Conservation (phyloP, 306 rosid genomes). For the Fagus sylvatica region DNA sequence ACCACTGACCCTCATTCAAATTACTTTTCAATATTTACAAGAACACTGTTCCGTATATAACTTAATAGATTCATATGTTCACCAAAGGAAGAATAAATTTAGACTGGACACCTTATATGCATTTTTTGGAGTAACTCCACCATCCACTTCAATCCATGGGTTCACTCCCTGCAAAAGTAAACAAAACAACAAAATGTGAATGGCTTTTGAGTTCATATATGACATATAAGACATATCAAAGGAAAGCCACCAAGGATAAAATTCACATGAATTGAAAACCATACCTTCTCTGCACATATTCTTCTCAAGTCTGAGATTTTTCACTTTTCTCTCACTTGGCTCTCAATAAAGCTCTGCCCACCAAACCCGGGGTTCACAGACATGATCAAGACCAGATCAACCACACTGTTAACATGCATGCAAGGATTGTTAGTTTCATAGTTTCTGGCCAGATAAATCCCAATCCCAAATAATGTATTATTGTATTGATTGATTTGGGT, state of each 20-base stretch:
- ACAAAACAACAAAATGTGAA: constrained; percentile 4
- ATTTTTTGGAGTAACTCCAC: constrained; percentile 87
- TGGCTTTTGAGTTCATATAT: constrained; percentile 14
- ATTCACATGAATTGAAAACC: constrained; percentile 10
- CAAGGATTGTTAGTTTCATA: constrained; percentile 26
- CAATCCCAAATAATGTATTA: constrained; percentile 8
- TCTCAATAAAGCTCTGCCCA: constrained; percentile 99
- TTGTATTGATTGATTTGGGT: neutral
- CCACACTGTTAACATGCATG: constrained; percentile 64
- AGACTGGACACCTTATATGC: constrained; percentile 77
- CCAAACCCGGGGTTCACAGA: constrained; percentile 99
- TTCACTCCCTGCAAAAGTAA: constrained; percentile 75
- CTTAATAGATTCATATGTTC: constrained; percentile 7
- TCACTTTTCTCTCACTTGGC: constrained; percentile 99
- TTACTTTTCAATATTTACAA: constrained; percentile 10
- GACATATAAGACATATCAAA: constrained; percentile 12
- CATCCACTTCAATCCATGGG: constrained; percentile 99
- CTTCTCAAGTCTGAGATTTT: constrained; percentile 92
- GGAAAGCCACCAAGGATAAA: neutral
- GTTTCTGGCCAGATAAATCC: constrained; percentile 14
- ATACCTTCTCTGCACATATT: constrained; percentile 88
- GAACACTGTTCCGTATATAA: constrained; percentile 4
- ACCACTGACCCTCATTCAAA: constrained; percentile 4
- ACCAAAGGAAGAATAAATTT: constrained; percentile 19
- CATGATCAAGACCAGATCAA: constrained; percentile 97